A percentile compares a stretch with the other conserved stretches of the same genome.
phyloP scores from a whole-genome alignment of 495 filamentous ascomycete genomes.

The Penicillium argentinense region DNA sequence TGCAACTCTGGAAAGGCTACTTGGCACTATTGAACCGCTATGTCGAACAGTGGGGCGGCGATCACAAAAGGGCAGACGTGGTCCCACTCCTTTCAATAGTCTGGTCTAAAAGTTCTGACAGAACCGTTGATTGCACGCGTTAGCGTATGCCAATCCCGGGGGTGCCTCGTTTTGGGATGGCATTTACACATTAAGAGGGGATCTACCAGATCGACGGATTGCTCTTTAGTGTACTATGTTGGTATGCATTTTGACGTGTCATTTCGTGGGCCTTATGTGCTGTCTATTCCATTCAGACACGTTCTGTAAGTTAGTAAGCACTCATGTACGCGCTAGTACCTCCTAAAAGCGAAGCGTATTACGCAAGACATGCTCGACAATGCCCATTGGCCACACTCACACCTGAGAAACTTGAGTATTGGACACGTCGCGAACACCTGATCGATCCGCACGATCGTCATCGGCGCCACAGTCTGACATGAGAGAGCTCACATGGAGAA shows the following conservation, averaged over 20 bases:
- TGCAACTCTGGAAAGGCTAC: slow-evolving; percentile 9
- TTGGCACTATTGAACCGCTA: slow-evolving; percentile 22
- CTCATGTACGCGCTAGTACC: no score
- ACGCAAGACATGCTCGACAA: no score
- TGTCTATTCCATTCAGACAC: no score
- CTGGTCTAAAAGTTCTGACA: slow-evolving; percentile 2
- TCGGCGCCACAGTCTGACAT: slow-evolving; percentile 20
- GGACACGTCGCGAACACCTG: slow-evolving; percentile 11
- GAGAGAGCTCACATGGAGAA: slow-evolving; percentile 24
- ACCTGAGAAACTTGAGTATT: background rate
- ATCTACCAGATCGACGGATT: no score
- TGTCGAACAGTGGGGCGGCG: slow-evolving; percentile 22
- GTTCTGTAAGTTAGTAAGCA: no score
- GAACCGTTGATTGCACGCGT: background rate
- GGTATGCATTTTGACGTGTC: no score
- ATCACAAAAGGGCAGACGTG: slow-evolving; percentile 9
- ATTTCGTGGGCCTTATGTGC: no score
- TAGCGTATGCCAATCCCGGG: no score
- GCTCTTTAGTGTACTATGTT: no score
- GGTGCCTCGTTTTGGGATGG: no score
- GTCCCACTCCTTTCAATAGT: slow-evolving; percentile 20
- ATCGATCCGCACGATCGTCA: slow-evolving; percentile 21
- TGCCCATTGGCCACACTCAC: slow-evolving; percentile 7
- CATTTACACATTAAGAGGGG: no score
- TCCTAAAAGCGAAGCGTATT: no score